Evolutionary conservation across 768 basidiomycete genomes (phyloP).

Genomic region (Rhizopogon roseolus): DNA sequence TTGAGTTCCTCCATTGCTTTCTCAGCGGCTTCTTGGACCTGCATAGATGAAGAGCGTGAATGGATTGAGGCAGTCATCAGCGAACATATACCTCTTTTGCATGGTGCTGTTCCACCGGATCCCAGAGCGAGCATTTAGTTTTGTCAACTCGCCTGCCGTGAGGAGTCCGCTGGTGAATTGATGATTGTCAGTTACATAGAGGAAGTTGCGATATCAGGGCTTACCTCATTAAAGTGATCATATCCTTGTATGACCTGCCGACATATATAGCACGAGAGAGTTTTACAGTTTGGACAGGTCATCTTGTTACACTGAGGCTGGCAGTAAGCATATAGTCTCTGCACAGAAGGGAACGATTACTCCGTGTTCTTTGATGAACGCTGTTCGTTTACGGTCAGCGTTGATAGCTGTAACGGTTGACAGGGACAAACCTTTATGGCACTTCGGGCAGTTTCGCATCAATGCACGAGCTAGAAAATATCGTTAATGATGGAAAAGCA

Average conservation of each 20-base stretch:
- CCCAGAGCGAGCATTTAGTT: constrained; percentile 65
- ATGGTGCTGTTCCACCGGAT: constrained; percentile 59
- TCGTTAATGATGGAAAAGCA: background rate
- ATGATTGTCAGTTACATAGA: background rate
- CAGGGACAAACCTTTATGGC: constrained; percentile 57
- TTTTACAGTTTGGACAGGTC: constrained; percentile 66
- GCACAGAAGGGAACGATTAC: constrained; percentile 30
- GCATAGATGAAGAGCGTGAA: background rate
- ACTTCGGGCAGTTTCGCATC: constrained; percentile 86
- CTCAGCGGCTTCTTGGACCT: constrained; percentile 70
- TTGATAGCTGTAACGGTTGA: background rate
- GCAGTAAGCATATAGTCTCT: background rate
- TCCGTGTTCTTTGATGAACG: constrained; percentile 75
- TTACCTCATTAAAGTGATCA: constrained; percentile 64
- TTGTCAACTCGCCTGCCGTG: constrained; percentile 19
- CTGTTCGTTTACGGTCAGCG: constrained; percentile 30
- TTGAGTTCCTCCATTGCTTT: constrained; percentile 61
- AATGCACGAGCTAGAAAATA: constrained; percentile 59
- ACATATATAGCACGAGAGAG: constrained; percentile 84
- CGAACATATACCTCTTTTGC: constrained; percentile 48
- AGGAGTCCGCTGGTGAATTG: constrained; percentile 18
- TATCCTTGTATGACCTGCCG: constrained; percentile 68
- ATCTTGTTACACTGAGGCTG: constrained; percentile 86
- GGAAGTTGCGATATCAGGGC: constrained; percentile 9
- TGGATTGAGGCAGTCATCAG: background rate